Conservation (phyloP, 2,329 filamentous ascomycete genomes). For the Zasmidium cellare region DNA sequence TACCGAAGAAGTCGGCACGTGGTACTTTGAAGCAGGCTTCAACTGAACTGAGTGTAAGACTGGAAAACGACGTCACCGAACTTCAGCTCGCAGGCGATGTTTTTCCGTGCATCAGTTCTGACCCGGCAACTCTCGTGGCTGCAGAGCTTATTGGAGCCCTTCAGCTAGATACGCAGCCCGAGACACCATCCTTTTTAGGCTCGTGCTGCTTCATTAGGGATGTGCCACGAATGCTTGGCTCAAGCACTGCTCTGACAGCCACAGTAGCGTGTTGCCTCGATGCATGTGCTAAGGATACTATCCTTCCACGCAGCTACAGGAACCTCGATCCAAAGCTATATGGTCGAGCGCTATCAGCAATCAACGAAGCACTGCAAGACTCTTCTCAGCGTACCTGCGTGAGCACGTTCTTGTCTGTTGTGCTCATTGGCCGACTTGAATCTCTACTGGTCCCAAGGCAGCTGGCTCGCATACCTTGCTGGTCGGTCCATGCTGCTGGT, state of each 20-base stretch:
- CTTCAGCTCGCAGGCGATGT: too few species aligned
- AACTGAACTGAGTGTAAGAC: too few species aligned
- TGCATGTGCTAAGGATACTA: not conserved
- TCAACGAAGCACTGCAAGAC: not conserved
- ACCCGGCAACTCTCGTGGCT: too few species aligned
- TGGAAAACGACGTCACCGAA: too few species aligned
- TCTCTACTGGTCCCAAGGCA: not conserved
- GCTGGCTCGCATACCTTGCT: not conserved
- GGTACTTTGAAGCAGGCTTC: too few species aligned
- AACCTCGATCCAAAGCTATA: not conserved
- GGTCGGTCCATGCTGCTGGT: constrained; percentile 4
- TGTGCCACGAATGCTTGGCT: constrained; percentile 1
- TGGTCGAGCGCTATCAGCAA: not conserved
- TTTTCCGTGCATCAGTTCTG: too few species aligned
- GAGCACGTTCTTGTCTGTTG: not conserved
- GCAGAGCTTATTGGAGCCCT: too few species aligned
- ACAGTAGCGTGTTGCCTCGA: constrained; percentile 3
- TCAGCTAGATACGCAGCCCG: too few species aligned
- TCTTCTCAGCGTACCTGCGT: not conserved
- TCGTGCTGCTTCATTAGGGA: not conserved
- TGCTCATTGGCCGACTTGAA: not conserved
- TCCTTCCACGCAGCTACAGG: not conserved
- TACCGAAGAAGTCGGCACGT: too few species aligned
- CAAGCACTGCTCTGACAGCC: not conserved
- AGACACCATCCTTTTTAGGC: not conserved